phyloP scores from a whole-genome alignment of 495 filamentous ascomycete species.

The Echria macrotheca region DNA sequence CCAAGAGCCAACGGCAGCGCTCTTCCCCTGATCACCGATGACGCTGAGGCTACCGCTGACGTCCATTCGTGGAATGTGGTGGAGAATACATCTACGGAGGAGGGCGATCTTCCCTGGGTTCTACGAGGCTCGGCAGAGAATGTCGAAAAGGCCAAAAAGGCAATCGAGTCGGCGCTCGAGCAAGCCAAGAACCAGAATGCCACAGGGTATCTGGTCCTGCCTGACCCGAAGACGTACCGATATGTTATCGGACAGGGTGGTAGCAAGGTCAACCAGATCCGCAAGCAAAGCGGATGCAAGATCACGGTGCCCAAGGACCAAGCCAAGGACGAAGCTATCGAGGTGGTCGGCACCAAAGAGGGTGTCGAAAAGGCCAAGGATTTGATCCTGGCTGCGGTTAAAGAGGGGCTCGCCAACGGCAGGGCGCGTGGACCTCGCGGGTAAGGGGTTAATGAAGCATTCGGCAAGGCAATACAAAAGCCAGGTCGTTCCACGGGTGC shows the following conservation, averaged over 20 bases:
- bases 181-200: constrained; percentile 64
- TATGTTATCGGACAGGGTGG: constrained; percentile 86
- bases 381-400: constrained; percentile 77
- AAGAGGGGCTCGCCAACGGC: constrained; percentile 35
- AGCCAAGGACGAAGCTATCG: constrained; percentile 73
- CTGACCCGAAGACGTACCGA: constrained; percentile 83
- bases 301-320: constrained; percentile 87
- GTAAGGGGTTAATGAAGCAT: not conserved
- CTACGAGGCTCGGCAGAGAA: constrained; percentile 72
- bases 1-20: constrained; percentile 48
- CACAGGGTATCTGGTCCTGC: constrained; percentile 81
- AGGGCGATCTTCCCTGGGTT: constrained; percentile 86
- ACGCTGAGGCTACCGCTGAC: constrained; percentile 53
- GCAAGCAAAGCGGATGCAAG: constrained; percentile 84
- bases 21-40: constrained; percentile 86
- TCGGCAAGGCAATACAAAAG: no score
- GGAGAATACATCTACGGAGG: constrained; percentile 51
- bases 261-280: constrained; percentile 84
- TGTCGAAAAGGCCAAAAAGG: constrained; percentile 69
- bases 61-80: constrained; percentile 76
- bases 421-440: constrained; percentile 7
- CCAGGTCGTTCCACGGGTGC: no score
- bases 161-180: constrained; percentile 63
- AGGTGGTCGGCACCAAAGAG: constrained; percentile 71
- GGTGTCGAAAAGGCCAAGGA: constrained; percentile 85